Base-by-base conservation (phyloP, 805 yeast species). In the Jamesozyma spencerorum region DNA sequence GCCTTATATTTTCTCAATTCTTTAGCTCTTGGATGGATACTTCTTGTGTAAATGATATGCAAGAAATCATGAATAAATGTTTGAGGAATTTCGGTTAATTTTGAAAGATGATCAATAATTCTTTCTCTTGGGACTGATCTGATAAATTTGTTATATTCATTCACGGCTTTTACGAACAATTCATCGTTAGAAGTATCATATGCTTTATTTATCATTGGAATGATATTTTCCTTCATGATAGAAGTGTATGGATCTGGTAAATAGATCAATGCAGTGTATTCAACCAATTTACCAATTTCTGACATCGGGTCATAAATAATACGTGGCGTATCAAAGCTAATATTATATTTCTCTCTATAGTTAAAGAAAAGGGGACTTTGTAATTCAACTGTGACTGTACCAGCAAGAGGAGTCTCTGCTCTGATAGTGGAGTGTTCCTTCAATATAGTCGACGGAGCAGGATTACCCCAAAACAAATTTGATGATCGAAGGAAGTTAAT, bases 1-100 rank as follows among this genome's bases (percentile, higher is more conserved):
- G 95, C 94, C 54, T 79, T 78, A 58, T 88, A 88, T 3, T 74
- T 68, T 40, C 79, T 71, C 40, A 88, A 65, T 40, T 74, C 75
- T 14, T 68, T 64, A 0, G 82, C 77, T 28, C 79, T 71, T 0
- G 94, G 92, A 1, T 94, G 77, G 6, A 88, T 90, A 1, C 83
- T 71, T 50, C 97, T 69, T 1, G 82, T 64, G 58, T 88, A 88
- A 3, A 81, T 74, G 49, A 83, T 79, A 42, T 81, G 74, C 38
- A 87, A 63, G 4, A 88, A 46, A 52, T 82, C 92, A 51, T 83
- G 88, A 38, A 80, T 55, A 27, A 54, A 50, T 53, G 60, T 58
- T 44, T 52, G 53, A 19, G 70, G 77, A 29, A 65, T 54, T 7
- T 57, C 57, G 30, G 51, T 57, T 38, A 54, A 45, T 40, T 51